Conservation (phyloP, 2,329 filamentous ascomycete genomes). For the Fusarium sp. region DNA sequence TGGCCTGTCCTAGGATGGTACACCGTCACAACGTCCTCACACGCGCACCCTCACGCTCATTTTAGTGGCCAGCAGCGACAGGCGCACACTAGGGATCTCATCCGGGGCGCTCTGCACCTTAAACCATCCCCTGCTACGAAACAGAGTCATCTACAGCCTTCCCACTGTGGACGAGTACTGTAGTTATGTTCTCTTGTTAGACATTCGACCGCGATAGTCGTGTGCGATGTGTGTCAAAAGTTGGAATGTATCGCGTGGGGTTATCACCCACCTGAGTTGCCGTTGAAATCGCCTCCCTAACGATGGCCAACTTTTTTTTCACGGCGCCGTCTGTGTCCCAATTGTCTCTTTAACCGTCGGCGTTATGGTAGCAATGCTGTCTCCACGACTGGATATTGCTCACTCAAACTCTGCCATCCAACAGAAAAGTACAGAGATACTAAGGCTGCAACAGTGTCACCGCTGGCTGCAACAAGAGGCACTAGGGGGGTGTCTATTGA, state of each 20-base stretch:
- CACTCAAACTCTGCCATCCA: conserved; percentile 24
- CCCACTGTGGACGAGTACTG: not conserved
- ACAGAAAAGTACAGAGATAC: conserved; percentile 25
- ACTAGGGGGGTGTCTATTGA: conserved; percentile 40
- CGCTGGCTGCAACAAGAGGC: conserved; percentile 25
- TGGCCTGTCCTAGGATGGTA: conserved; percentile 40
- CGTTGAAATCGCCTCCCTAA: conserved; percentile 21
- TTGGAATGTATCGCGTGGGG: conserved; percentile 28
- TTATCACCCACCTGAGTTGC: conserved; percentile 19
- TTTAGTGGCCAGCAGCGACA: conserved; percentile 29
- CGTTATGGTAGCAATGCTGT: conserved; percentile 29
- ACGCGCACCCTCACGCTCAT: conserved; percentile 32
- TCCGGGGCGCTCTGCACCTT: conserved; percentile 32
- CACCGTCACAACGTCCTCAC: conserved; percentile 36
- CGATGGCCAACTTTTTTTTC: conserved; percentile 25
- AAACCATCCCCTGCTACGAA: conserved; percentile 7
- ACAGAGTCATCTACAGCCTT: conserved; percentile 20
- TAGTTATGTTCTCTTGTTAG: conserved; percentile 3
- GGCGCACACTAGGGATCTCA: conserved; percentile 29
- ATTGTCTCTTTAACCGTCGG: conserved; percentile 31
- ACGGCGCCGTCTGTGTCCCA: conserved; percentile 29
- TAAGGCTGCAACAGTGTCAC: conserved; percentile 35
- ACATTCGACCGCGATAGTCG: conserved; percentile 8
- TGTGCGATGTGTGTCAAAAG: conserved; percentile 22
- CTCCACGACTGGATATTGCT: conserved; percentile 13